Evolutionary conservation across 345 rosid species (phyloP).

Genomic region (Gossypium ekmanianum): DNA sequence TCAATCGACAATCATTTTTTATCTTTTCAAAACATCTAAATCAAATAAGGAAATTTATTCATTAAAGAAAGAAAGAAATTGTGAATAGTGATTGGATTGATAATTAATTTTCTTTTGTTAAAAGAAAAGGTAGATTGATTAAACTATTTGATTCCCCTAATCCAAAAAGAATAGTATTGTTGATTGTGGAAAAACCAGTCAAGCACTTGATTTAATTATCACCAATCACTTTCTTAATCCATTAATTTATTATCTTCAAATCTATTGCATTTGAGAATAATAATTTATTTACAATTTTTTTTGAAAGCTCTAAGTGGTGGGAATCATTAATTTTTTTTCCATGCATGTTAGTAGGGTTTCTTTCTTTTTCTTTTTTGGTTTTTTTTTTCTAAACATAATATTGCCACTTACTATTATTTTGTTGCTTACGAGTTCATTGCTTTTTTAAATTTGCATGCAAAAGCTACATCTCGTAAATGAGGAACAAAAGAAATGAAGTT

Average conservation of each 20-base stretch:
- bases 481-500: not conserved
- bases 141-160: constrained; percentile 6
- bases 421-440: not conserved
- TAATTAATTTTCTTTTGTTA: too few relatives aligned
- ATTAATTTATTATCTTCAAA: not conserved
- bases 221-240: not conserved
- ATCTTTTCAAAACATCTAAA: not conserved
- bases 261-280: not conserved
- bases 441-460: constrained; percentile 15
- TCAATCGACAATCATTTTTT: too few relatives aligned
- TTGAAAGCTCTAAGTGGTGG: constrained; percentile 13
- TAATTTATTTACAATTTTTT: not conserved
- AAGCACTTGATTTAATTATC: constrained; percentile 21
- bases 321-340: constrained; percentile 2
- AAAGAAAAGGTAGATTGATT: not conserved
- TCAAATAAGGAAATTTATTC: not conserved
- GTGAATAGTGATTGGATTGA: not conserved
- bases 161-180: constrained; percentile 8
- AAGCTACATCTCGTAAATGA: constrained; percentile 10
- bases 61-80: not conserved
- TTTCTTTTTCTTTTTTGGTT: too few relatives aligned
- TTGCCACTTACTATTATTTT: not conserved
- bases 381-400: not conserved
- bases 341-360: not conserved
- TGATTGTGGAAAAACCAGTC: constrained; percentile 25